Percentiles rank a stretch among this genome's conserved stretches.
phyloP scores from a whole-genome alignment of 225 moss, liverwort and hornwort species.

The Pseudisothecium myosuroides region DNA sequence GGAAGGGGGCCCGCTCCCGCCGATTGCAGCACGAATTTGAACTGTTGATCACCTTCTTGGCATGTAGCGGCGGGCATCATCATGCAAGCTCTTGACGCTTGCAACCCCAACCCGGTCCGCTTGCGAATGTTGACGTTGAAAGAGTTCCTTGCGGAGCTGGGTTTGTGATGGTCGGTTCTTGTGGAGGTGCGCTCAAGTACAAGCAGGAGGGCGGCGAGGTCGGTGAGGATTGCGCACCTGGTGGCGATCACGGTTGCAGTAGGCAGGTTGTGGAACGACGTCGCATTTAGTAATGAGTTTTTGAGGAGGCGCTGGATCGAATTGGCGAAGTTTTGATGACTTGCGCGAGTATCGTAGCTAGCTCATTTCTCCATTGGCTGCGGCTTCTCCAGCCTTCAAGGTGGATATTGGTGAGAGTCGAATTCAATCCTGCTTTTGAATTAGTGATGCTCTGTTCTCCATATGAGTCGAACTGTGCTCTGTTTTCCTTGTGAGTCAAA shows the following conservation, averaged over 20 bases:
- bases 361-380: background rate
- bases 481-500: background rate
- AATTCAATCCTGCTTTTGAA: background rate
- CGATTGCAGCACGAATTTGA: background rate
- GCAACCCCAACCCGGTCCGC: too few relatives aligned
- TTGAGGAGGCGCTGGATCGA: background rate
- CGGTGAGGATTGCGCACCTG: background rate
- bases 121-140: background rate
- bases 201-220: background rate
- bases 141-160: background rate
- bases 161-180: background rate
- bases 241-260: background rate
- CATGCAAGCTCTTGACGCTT: background rate
- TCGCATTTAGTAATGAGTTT: background rate
- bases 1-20: background rate
- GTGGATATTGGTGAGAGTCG: background rate
- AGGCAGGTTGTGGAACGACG: background rate
- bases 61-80: background rate
- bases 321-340: background rate
- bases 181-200: background rate
- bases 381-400: background rate
- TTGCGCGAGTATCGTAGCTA: background rate
- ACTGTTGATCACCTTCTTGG: slow-evolving; percentile 14
- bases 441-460: background rate
- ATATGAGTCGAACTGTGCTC: background rate